Percentiles rank a stretch among this genome's conserved stretches.
Conservation (phyloP, 2,329 filamentous ascomycete species). For the Cadophora gregata region DNA sequence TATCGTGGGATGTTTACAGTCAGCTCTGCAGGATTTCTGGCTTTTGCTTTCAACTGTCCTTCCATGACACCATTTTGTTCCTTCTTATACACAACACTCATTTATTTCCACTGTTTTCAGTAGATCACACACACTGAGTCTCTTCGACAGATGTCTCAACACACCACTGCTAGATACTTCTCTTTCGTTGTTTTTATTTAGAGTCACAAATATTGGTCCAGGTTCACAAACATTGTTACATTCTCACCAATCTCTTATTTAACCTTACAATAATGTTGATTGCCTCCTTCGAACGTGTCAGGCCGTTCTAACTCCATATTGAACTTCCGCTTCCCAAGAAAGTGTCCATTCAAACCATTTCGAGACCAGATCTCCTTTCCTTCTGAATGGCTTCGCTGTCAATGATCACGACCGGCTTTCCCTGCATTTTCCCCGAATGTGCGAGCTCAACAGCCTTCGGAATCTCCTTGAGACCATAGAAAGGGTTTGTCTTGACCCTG, state of each 20-base stretch:
- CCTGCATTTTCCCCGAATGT: constrained; percentile 57
- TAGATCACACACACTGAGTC: not conserved
- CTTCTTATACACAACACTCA: constrained; percentile 3
- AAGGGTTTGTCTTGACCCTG: constrained; percentile 56
- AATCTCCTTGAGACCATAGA: constrained; percentile 58
- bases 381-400: constrained; percentile 48
- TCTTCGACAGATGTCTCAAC: constrained; percentile 24
- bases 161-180: constrained; percentile 5
- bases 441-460: constrained; percentile 56
- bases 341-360: constrained; percentile 31
- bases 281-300: not conserved
- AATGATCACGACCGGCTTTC: constrained; percentile 60
- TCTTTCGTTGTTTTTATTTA: constrained; percentile 13
- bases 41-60: constrained; percentile 11
- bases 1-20: not conserved
- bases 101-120: not conserved
- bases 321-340: not conserved
- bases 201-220: not conserved
- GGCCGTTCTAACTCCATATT: not conserved
- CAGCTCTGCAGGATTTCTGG: constrained; percentile 2
- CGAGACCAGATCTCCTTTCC: constrained; percentile 33
- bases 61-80: not conserved
- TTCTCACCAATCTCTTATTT: not conserved
- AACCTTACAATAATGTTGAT: not conserved
- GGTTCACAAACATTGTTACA: not conserved